Conservation (phyloP, 2,329 filamentous ascomycete species). For the Magnaporthiopsis incrustans region DNA sequence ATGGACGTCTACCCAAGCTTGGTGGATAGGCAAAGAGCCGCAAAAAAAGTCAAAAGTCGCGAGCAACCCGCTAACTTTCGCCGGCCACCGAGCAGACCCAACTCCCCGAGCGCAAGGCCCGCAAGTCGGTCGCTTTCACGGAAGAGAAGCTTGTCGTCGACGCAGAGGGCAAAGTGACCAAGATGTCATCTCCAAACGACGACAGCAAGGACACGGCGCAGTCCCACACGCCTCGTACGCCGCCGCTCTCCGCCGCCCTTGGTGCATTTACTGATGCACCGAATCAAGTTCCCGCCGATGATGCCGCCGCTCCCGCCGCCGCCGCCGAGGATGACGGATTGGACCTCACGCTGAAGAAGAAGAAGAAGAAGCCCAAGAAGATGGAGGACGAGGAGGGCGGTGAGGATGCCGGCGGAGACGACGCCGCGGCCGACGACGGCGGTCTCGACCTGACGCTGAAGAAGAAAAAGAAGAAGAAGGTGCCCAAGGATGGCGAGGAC, state of each 20-base stretch:
- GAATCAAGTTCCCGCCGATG: slow-evolving; percentile 29
- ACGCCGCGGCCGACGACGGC: slow-evolving; percentile 51
- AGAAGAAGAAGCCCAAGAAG: slow-evolving; percentile 58
- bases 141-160: slow-evolving; percentile 83
- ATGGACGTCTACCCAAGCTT: background rate
- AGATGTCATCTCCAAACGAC: slow-evolving; percentile 60
- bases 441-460: slow-evolving; percentile 46
- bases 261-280: slow-evolving; percentile 45
- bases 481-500: slow-evolving; percentile 38
- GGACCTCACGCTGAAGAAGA: slow-evolving; percentile 64
- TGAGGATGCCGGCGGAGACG: slow-evolving; percentile 39
- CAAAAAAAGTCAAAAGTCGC: background rate
- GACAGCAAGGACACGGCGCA: slow-evolving; percentile 74
- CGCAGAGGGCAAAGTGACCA: slow-evolving; percentile 77
- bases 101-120: slow-evolving; percentile 14
- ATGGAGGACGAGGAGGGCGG: slow-evolving; percentile 40
- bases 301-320: slow-evolving; percentile 21
- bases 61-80: background rate
- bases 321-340: slow-evolving; percentile 41
- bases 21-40: background rate
- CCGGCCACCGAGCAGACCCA: slow-evolving; percentile 2
- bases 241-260: slow-evolving; percentile 47
- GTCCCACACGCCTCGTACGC: slow-evolving; percentile 67
- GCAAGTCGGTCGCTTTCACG: slow-evolving; percentile 87
- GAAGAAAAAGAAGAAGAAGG: slow-evolving; percentile 69